Base-by-base conservation (phyloP, 2,329 filamentous ascomycete species). In the Stemphylium vesicarium region DNA sequence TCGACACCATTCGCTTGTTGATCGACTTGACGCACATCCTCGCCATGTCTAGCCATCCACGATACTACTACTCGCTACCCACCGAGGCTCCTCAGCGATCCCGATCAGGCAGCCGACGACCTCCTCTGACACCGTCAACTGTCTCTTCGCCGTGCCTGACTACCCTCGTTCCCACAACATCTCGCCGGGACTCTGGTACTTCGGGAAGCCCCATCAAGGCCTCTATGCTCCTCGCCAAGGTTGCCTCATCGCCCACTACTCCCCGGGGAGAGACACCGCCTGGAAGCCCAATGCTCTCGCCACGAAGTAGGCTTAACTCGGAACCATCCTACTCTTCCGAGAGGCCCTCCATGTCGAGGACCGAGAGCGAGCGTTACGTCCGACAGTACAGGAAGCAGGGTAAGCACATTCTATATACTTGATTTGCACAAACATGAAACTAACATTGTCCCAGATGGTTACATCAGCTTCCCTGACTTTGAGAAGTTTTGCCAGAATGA, bases 381-480 rank as follows among this genome's bases (percentile, higher is more conserved):
- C 63, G 66, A 31, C 70, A 74, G 54, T 70, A 74, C 51, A 69
- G 65, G 50, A 64, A 75, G 59, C 72, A 74, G 60, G 72, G 74
- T 76, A 70, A 66, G 71, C 64, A 61, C 47, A 11, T 13, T 50
- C 36, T 22, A 39, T 44, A 11, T 13, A 26, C 40, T 35, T 7
- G 16, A 22, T 31, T 11, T 50, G 16, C 26, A 31, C n/a, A 20
- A 45, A 12, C 22, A 36, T 6, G 4, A 56, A 8, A 57, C 66
- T 70, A 49, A 73, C 63, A 36, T 39, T 36, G 1, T 16, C 46
- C 29, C 46, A 66, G 82, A 79, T 51, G 83, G 85, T 58, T 91
- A 91, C 75, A 87, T 89, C 69, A 90, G 88, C 78, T 91, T 91
- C 70, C 88, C 88, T 13, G 88, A 84, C 72, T 90, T 90, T 73